Evolutionary conservation across 2,329 filamentous ascomycete genomes (phyloP), one percentile per base, ranked within the genome.

Genomic region (Sordariomycetes sp.): DNA sequence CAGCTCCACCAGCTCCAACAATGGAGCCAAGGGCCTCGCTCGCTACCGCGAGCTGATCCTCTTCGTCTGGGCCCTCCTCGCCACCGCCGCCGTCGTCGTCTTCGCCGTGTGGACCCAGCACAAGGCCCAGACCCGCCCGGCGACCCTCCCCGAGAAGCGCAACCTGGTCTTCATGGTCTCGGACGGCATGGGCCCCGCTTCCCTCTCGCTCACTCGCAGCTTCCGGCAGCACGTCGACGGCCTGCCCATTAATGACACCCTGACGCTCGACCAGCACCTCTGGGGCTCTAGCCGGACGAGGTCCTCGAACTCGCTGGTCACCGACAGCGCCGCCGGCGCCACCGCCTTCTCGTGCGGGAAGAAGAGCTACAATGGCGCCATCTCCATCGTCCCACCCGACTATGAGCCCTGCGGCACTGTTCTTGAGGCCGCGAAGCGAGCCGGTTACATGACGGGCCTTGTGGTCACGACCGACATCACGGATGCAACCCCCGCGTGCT

Each of bases 101-200:
- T 79, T 96, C 22, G 89, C 89, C 3, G 88, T 94, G n/a, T 78
- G 78, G 73, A 73, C 89, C 18, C 88, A 90, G 67, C 90, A 96
- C 71, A 79, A 76, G 12, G 68, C 55, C 59, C 67, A 62, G 55
- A 66, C 63, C 59, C 69, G 65, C 28, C 66, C 61, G 43, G 66
- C 69, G 12, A 35, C 63, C 64, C 40, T 66, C 63, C 32, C 60
- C 60, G 61, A 58, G 62, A 99, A 97, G 78, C 83, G 90, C 58
- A 99, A 97, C 72, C 79, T 99, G 57, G 87, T 99, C 65, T 97
- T 99, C 77, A 99, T 99, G 94, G 93, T 99, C 43, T 96, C 90
- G 0, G 94, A 99, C 71, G 94, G 94, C 67, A 99, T 99, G 94
- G 94, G 94, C 0, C 94, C 94, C 8, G 90, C 94, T 10, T 93